A percentile compares a stretch with the other conserved stretches of the same genome.
These are phyloP conservation scores for Aureobasidium sp. DNA, from an alignment of 2,329 filamentous ascomycete species.

Conservation along the genomic window DNA sequence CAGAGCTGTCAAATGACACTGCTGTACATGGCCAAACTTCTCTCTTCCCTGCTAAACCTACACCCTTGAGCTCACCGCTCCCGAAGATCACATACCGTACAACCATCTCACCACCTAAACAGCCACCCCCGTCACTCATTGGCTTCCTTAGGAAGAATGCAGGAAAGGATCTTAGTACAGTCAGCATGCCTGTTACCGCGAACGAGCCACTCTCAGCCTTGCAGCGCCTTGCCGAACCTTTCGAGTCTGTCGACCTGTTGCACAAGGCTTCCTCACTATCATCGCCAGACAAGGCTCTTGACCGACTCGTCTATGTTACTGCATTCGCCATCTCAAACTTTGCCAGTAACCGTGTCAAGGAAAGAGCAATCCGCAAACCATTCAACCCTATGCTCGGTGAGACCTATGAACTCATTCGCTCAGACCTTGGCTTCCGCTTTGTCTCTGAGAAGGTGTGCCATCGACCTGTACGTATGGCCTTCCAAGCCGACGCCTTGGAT, in stretches of 20 bases:
- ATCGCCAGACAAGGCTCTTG: conserved; percentile 76
- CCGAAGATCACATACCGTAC: conserved; percentile 71
- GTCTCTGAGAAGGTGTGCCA: conserved; percentile 99
- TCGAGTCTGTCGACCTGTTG: conserved; percentile 96
- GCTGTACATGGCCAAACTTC: conserved; percentile 27
- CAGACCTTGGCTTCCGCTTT: conserved; percentile 98
- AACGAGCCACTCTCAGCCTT: conserved; percentile 98
- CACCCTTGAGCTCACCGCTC: conserved; percentile 80
- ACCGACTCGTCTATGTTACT: conserved; percentile 94
- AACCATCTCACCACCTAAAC: conserved; percentile 77
- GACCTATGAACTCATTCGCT: conserved; percentile 95
- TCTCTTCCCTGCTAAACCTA: conserved; percentile 80
- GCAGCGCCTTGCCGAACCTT: conserved; percentile 95
- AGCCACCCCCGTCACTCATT: conserved; percentile 92
- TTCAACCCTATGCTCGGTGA: conserved; percentile 98
- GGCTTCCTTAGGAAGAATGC: conserved; percentile 99
- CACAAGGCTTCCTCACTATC: conserved; percentile 86
- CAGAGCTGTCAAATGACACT: conserved; percentile 29
- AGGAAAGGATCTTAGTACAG: conserved; percentile 99
- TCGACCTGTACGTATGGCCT: conserved; percentile 94
- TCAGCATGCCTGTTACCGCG: conserved; percentile 98
- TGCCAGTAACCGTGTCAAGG: conserved; percentile 95
- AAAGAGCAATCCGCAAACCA: conserved; percentile 95
- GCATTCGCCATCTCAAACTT: conserved; percentile 98
- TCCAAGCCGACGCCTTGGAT: conserved; percentile 93